Conservation (phyloP, 768 basidiomycete species). For the Mycena leptocephala region DNA sequence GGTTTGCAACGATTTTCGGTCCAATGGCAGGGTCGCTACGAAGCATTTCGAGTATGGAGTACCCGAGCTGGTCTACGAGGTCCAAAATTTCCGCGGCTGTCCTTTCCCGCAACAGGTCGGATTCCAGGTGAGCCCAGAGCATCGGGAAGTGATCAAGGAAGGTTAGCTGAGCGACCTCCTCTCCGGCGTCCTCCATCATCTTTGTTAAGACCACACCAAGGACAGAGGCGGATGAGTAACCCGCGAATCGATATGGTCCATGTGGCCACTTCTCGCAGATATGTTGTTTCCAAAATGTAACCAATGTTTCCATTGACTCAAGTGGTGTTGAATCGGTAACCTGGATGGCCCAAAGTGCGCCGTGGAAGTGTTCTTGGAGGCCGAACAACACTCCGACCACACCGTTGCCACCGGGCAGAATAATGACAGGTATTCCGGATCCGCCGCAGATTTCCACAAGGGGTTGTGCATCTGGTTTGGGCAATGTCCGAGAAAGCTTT, state of each 20-base stretch:
- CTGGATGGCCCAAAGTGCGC: conserved; percentile 27
- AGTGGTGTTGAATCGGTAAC: conserved; percentile 24
- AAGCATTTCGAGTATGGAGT: conserved; percentile 3
- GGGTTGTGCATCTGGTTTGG: not conserved
- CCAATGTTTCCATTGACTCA: not conserved
- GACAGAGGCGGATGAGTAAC: conserved; percentile 7
- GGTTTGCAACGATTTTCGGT: not conserved
- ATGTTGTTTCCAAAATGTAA: conserved; percentile 16
- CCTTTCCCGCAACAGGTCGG: not conserved
- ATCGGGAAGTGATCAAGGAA: conserved; percentile 27
- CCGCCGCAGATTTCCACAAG: conserved; percentile 29
- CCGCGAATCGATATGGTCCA: conserved; percentile 34
- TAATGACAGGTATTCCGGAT: conserved; percentile 4
- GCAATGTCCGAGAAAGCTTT: not conserved
- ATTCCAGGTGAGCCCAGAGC: not conserved
- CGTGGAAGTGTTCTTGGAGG: conserved; percentile 1
- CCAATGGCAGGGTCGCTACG: not conserved
- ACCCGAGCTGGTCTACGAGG: not conserved
- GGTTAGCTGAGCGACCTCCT: conserved; percentile 21
- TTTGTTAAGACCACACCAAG: conserved; percentile 6
- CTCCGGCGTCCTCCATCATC: conserved; percentile 24
- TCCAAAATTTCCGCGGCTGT: not conserved
- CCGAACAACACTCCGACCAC: not conserved
- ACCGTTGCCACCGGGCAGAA: conserved; percentile 23
- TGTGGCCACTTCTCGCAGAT: conserved; percentile 21